Base-by-base conservation (phyloP, 805 yeast species). In the Candida maesae region DNA sequence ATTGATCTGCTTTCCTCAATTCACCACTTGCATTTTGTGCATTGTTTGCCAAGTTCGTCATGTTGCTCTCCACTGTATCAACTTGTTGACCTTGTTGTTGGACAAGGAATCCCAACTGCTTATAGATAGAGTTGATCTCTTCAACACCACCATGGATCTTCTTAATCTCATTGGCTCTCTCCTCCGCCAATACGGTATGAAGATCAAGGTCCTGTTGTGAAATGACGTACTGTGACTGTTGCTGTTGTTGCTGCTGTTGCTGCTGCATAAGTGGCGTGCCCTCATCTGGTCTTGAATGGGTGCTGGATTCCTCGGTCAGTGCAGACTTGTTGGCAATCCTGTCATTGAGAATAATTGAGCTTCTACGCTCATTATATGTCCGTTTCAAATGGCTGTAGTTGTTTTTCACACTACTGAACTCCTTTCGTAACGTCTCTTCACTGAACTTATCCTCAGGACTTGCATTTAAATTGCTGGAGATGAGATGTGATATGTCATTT, bases 41-140 rank as follows among this genome's bases (percentile, higher is more conserved):
- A 53, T 85, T 82, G 17, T 67, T 72, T 6, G 81, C 76, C 45
- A 83, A 67, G 34, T 73, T 76, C 19, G 79, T 64, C 33, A 90
- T 69, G 61, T 88, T 88, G 46, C 82, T 87, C 56, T 88, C 96
- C 14, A 90, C 78, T 0, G 89, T 78, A 55, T 88, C 95, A 14
- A 90, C 72, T 50, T 85, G 89, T 23, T 76, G 80, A 6, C 95
- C 96, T 59, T 90, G 97, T 60, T 87, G 90, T 38, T 73, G 69
- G 2, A 90, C 93, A 52, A 90, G 65, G 28, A 78, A 73, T 13
- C 89, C 88, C 42, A 90, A 62, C 53, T 89, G 95, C 50, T 79
- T 79, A 60, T 88, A 89, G 4, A 90, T 89, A 9, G 88, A 73
- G 60, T 90, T 89, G 31, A 90, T 86, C 50, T 90, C 96, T 39